These are phyloP conservation scores for Cyberlindnera xylosilytica DNA, from an alignment of 805 yeast genomes.

Conservation along the genomic window DNA sequence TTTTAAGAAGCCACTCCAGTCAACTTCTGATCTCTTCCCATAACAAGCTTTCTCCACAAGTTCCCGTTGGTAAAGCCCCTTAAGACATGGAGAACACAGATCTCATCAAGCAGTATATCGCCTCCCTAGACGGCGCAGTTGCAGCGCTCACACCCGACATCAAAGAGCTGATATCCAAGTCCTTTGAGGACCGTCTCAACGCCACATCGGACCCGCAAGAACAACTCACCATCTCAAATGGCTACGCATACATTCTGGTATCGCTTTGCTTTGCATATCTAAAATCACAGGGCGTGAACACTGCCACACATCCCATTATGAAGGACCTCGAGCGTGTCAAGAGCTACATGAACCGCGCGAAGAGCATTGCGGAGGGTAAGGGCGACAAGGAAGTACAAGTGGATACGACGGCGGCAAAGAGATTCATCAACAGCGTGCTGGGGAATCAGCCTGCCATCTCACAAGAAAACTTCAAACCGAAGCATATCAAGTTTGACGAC, in stretches of 20 bases:
- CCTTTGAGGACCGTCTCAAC: conserved; percentile 38
- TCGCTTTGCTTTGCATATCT: conserved; percentile 59
- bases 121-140: conserved; percentile 36
- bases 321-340: conserved; percentile 64
- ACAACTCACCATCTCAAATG: conserved; percentile 22
- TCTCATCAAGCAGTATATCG: conserved; percentile 38
- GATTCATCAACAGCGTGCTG: conserved; percentile 44
- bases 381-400: conserved; percentile 18
- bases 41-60: too few species aligned
- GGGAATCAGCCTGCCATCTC: conserved; percentile 49
- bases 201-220: conserved; percentile 24
- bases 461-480: conserved; percentile 47
- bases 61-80: too few species aligned
- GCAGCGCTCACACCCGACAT: conserved; percentile 35
- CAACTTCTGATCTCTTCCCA: too few species aligned
- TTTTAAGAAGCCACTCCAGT: neutral
- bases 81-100: conserved; percentile 47
- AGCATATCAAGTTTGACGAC: conserved; percentile 47
- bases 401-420: conserved; percentile 41
- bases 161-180: conserved; percentile 34
- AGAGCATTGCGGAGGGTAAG: conserved; percentile 21
- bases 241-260: conserved; percentile 39
- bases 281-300: conserved; percentile 55
- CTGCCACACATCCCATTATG: conserved; percentile 60
- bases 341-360: conserved; percentile 59